These are phyloP conservation scores for Mortierella polycephala DNA, from an alignment of 371 early-diverging fungal genomes.

Conservation along the genomic window DNA sequence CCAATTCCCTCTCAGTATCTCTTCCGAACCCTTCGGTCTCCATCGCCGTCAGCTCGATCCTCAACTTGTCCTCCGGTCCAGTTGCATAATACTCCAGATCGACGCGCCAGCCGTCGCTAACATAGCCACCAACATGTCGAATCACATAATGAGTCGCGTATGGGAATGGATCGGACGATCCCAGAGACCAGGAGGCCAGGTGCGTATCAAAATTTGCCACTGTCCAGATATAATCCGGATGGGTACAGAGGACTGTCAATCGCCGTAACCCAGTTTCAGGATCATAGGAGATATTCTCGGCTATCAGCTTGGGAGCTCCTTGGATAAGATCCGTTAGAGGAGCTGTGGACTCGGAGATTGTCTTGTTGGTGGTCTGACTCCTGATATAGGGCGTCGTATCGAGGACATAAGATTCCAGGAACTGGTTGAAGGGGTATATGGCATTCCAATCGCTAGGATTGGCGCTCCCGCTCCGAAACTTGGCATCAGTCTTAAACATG, in stretches of 20 bases:
- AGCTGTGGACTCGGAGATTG: conserved; percentile 35
- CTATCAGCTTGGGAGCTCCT: conserved; percentile 57
- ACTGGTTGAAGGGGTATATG: conserved; percentile 74
- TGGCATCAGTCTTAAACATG: conserved; percentile 53
- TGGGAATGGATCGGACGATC: conserved; percentile 55
- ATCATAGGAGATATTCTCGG: conserved; percentile 61
- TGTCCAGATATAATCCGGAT: conserved; percentile 72
- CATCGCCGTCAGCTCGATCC: conserved; percentile 62
- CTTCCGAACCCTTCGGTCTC: conserved; percentile 61
- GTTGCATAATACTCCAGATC: conserved; percentile 52
- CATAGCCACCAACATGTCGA: conserved; percentile 73
- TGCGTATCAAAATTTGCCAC: conserved; percentile 70
- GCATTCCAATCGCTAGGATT: conserved; percentile 69
- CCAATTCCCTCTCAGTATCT: conserved; percentile 60
- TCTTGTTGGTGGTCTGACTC: conserved; percentile 30
- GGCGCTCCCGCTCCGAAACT: conserved; percentile 40
- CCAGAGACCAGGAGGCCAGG: conserved; percentile 70
- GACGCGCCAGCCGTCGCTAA: conserved; percentile 66
- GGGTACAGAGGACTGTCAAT: conserved; percentile 60
- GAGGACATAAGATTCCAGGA: conserved; percentile 69
- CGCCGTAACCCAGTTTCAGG: conserved; percentile 61
- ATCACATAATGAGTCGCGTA: conserved; percentile 62
- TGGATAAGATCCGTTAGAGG: conserved; percentile 35
- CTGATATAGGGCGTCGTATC: conserved; percentile 63
- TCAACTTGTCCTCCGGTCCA: conserved; percentile 55